Percentiles rank a stretch among this genome's conserved stretches.
phyloP scores from a whole-genome alignment of 805 yeast species.

The Cyberlindnera galapagoensis region DNA sequence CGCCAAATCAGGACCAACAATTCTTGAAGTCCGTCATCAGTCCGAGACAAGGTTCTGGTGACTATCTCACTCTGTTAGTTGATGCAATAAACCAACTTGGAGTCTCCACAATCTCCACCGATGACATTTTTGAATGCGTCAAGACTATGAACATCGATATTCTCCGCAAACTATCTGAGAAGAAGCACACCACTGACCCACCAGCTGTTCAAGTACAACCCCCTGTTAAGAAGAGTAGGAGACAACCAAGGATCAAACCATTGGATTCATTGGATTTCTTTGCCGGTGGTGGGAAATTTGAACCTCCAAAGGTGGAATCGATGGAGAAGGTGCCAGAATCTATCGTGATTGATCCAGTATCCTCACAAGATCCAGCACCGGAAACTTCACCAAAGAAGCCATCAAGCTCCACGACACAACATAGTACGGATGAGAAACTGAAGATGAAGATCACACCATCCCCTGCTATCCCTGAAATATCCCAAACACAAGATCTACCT shows the following conservation, averaged over 20 bases:
- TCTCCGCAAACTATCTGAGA: not conserved
- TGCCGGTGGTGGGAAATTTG: slow-evolving; percentile 29
- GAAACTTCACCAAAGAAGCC: not conserved
- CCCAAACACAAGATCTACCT: too few species aligned
- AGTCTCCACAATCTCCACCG: slow-evolving; percentile 17
- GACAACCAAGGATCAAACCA: slow-evolving; percentile 23
- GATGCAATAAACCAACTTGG: too few species aligned
- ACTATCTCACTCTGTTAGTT: too few species aligned
- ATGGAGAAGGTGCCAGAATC: too few species aligned
- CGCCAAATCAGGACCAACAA: not conserved
- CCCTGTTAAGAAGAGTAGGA: slow-evolving; percentile 11
- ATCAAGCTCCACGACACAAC: too few species aligned
- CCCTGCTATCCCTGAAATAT: too few species aligned
- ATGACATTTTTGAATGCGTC: slow-evolving; percentile 20
- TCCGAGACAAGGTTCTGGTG: too few species aligned
- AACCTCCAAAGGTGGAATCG: slow-evolving; percentile 2
- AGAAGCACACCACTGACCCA: slow-evolving; percentile 6
- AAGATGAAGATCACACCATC: not conserved
- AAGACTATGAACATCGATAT: not conserved
- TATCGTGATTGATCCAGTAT: too few species aligned
- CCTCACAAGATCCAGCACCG: not conserved
- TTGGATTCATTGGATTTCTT: slow-evolving; percentile 31
- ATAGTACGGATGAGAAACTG: too few species aligned
- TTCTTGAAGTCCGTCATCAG: too few species aligned
- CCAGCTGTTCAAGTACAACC: slow-evolving; percentile 1